phyloP scores from a whole-genome alignment of 306 rosid genomes.

The Biancaea sappan region DNA sequence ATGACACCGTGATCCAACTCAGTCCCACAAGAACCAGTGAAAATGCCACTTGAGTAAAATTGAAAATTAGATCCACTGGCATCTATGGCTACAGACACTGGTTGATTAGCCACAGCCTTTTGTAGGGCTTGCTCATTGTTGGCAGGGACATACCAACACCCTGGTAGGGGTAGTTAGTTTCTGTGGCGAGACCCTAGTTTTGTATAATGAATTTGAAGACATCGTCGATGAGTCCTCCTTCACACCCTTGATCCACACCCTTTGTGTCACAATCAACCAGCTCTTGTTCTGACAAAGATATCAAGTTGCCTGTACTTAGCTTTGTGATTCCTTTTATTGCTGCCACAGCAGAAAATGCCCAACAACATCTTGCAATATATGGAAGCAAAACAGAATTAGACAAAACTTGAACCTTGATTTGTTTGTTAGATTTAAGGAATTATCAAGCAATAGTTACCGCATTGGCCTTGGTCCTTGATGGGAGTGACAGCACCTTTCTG shows the following conservation, averaged over 20 bases:
- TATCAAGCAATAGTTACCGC: constrained; percentile 28
- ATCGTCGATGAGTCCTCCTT: constrained; percentile 46
- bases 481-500: constrained; percentile 49
- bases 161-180: constrained; percentile 40
- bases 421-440: not conserved
- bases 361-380: constrained; percentile 43
- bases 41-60: constrained; percentile 44
- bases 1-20: constrained; percentile 52
- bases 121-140: constrained; percentile 44
- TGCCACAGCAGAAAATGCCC: constrained; percentile 56
- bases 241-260: constrained; percentile 48
- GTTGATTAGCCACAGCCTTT: constrained; percentile 46
- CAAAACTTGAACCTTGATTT: not conserved
- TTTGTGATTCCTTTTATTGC: constrained; percentile 48
- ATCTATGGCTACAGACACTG: constrained; percentile 54
- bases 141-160: constrained; percentile 42
- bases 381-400: not conserved
- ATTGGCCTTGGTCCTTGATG: constrained; percentile 50
- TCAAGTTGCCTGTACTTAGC: constrained; percentile 33
- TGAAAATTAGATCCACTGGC: constrained; percentile 46
- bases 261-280: constrained; percentile 53
- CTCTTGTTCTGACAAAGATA: constrained; percentile 50
- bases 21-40: constrained; percentile 50
- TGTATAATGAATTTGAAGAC: constrained; percentile 46
- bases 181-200: constrained; percentile 40